Percentiles rank a stretch among this genome's conserved stretches.
These are phyloP conservation scores for Geranomyces variabilis DNA, from an alignment of 192 early-diverging fungal species.

Conservation along the genomic window DNA sequence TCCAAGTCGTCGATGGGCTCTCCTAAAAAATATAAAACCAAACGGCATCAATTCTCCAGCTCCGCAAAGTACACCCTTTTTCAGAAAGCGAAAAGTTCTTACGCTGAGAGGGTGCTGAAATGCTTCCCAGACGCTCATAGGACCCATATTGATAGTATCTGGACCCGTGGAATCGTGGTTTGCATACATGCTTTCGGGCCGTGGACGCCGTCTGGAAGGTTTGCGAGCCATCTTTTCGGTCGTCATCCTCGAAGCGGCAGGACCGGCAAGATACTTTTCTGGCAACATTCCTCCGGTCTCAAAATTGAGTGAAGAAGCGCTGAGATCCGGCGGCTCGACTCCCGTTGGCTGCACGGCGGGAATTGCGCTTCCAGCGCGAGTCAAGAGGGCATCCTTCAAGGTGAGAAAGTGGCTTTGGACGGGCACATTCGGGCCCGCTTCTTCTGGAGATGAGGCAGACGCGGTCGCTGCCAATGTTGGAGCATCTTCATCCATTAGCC, in stretches of 20 bases:
- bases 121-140: constrained; percentile 13
- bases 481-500: too few species aligned
- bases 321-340: constrained; percentile 26
- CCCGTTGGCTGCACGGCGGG: constrained; percentile 16
- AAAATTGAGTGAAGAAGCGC: constrained; percentile 32
- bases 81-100: constrained; percentile 8
- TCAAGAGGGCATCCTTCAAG: not conserved
- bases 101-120: constrained; percentile 20
- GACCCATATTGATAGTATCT: constrained; percentile 1
- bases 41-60: too few species aligned
- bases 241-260: not conserved
- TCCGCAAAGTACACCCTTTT: too few species aligned
- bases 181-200: not conserved
- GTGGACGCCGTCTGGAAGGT: not conserved
- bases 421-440: not conserved
- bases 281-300: constrained; percentile 29
- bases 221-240: not conserved
- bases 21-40: constrained; percentile 10
- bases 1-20: constrained; percentile 29
- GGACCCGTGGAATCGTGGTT: not conserved
- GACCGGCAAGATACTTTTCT: constrained; percentile 24
- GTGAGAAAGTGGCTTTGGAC: not conserved
- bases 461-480: too few species aligned
- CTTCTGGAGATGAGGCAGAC: not conserved
- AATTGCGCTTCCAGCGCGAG: not conserved